Evolutionary conservation across 495 filamentous ascomycete species (phyloP).

Genomic region (Aspergillus sclerotioniger): DNA sequence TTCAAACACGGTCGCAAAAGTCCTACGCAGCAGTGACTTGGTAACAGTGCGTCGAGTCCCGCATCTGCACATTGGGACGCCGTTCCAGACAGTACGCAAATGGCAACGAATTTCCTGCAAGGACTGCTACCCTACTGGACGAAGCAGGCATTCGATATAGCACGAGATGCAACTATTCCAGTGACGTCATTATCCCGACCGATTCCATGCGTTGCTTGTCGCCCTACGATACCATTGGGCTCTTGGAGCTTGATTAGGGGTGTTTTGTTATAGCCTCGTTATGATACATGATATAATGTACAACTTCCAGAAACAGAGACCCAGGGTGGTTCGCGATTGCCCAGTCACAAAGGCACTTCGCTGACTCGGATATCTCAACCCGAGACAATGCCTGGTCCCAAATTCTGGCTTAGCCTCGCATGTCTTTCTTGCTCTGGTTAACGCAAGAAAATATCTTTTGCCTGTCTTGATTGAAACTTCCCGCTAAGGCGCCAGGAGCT

Average conservation of each 20-base stretch:
- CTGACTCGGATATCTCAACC: neutral
- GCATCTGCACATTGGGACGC: neutral
- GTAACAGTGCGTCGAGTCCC: neutral
- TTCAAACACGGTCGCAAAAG: neutral
- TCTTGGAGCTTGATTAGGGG: neutral
- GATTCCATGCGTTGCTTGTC: neutral
- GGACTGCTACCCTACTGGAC: neutral
- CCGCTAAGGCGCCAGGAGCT: neutral
- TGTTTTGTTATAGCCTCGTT: neutral
- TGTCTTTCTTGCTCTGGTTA: neutral
- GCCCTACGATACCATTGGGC: neutral
- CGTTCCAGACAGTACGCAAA: neutral
- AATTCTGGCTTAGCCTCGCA: neutral
- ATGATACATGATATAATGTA: constrained; percentile 1
- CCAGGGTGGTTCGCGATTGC: neutral
- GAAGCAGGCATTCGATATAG: neutral
- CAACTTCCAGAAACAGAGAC: neutral
- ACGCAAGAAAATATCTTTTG: neutral
- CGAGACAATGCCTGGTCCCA: no score
- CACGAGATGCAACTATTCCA: no score
- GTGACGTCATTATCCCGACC: neutral
- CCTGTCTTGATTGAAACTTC: neutral
- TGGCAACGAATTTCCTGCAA: neutral
- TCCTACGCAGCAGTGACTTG: neutral
- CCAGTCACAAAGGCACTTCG: neutral